Evolutionary conservation across 371 early-diverging fungal species (phyloP), one percentile per base, ranked within the genome.

Genomic region (Vairimorpha apis): DNA sequence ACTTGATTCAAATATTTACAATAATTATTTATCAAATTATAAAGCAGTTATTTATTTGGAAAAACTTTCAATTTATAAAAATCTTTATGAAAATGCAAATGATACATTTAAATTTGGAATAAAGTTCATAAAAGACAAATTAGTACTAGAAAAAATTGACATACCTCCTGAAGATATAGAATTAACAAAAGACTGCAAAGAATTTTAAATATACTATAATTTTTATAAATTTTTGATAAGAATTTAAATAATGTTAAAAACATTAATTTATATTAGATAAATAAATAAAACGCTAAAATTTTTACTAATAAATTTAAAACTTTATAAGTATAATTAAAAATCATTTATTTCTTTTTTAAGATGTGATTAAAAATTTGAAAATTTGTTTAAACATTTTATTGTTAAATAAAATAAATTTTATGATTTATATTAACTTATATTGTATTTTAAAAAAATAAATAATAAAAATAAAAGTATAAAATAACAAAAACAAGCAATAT

Each of bases 91-190:
- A 14, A 62, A 49, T 51, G 23, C 27, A 4, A 47, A 33, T 30
- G 70, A 62, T 25, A 62, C 53, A n/a, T 37, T 47, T 44, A 70
- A 62, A 35, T 70, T 47, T 47, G 70, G 70, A 2, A 47, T 70
- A 30, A 70, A 70, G 21, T 60, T 70, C 1, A 56, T 2, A 21
- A 70, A 70, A 62, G 41, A 47, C 23, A 47, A 23, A 30, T 1
- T 70, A 16, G 47, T 45, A 25, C 14, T 70, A 27, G 70, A 70
- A 37, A 70, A 60, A 14, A 62, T 70, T 18, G 70, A 60, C 18
- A 70, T 70, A 33, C 70, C 70, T 21, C 70, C 70, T 13, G 70
- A 62, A 33, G 70, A 70, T 49, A 30, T 30, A 13, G 62, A 59
- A 47, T 12, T 30, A 13, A 25, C 3, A 14, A 23, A n/a, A 1